Conservation (phyloP, 2,329 filamentous ascomycete genomes). For the Didymella pinodella region DNA sequence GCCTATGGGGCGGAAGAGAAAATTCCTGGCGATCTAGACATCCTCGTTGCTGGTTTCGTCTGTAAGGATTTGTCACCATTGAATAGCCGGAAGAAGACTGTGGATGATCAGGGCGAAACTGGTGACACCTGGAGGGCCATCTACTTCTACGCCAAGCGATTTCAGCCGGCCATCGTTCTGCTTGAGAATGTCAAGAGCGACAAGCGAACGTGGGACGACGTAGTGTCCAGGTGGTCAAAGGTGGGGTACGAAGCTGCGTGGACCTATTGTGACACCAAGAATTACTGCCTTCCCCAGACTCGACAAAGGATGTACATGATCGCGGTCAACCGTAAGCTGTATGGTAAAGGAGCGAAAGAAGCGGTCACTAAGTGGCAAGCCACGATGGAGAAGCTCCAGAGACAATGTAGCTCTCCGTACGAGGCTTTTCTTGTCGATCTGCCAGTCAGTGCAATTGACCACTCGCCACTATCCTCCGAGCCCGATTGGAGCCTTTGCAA, state of each 20-base stretch:
- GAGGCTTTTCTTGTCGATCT: slow-evolving; percentile 67
- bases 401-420: slow-evolving; percentile 68
- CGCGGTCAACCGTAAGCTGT: slow-evolving; percentile 48
- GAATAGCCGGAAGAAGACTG: slow-evolving; percentile 64
- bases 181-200: slow-evolving; percentile 71
- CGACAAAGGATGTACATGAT: slow-evolving; percentile 56
- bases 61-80: slow-evolving; percentile 77
- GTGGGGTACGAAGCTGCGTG: slow-evolving; percentile 65
- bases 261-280: slow-evolving; percentile 69
- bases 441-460: slow-evolving; percentile 61
- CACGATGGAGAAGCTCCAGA: slow-evolving; percentile 58
- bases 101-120: slow-evolving; percentile 68
- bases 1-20: slow-evolving; percentile 67
- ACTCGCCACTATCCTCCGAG: slow-evolving; percentile 33
- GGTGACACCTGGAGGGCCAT: slow-evolving; percentile 70
- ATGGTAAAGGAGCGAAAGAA: slow-evolving; percentile 22
- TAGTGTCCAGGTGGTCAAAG: slow-evolving; percentile 55
- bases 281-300: slow-evolving; percentile 78
- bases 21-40: slow-evolving; percentile 67
- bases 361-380: slow-evolving; percentile 53
- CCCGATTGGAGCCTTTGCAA: slow-evolving; percentile 66
- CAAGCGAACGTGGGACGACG: slow-evolving; percentile 65
- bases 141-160: slow-evolving; percentile 62
- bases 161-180: slow-evolving; percentile 69
- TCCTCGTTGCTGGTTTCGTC: slow-evolving; percentile 76